A percentile compares a stretch with the other conserved stretches of the same genome.
Conservation (phyloP, 2,329 filamentous ascomycete genomes). For the Corinectria fuckeliana region DNA sequence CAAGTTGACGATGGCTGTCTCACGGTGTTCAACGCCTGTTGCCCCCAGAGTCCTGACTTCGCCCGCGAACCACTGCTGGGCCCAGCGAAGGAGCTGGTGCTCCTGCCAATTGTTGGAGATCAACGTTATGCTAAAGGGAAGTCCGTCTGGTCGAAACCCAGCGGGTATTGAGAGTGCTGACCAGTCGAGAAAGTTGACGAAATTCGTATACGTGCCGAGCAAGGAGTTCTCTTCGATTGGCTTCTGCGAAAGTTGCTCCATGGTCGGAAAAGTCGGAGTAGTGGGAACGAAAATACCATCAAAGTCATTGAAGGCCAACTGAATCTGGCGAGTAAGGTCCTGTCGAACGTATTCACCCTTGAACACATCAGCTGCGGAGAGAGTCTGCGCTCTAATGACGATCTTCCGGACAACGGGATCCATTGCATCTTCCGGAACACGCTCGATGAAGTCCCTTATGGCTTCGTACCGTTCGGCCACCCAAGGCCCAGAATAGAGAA, state of each 20-base stretch:
- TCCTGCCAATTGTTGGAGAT: conserved; percentile 47
- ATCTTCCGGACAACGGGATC: conserved; percentile 46
- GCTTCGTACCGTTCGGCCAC: conserved; percentile 63
- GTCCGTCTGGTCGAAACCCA: conserved; percentile 45
- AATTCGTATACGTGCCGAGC: conserved; percentile 64
- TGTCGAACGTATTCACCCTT: conserved; percentile 46
- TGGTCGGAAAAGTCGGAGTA: conserved; percentile 57
- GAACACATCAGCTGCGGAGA: conserved; percentile 55
- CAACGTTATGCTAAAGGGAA: conserved; percentile 48
- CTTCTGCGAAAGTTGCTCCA: conserved; percentile 56
- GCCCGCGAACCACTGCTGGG: conserved; percentile 38
- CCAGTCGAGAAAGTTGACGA: conserved; percentile 66
- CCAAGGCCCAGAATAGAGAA: conserved; percentile 64
- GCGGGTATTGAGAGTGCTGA: conserved; percentile 61
- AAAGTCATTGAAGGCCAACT: conserved; percentile 48
- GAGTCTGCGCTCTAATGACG: conserved; percentile 46
- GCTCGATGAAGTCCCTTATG: conserved; percentile 54
- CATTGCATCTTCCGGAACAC: conserved; percentile 37
- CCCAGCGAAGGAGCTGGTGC: conserved; percentile 37
- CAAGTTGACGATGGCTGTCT: background rate
- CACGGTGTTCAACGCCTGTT: conserved; percentile 26
- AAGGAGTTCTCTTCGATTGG: conserved; percentile 61
- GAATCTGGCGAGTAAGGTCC: conserved; percentile 49
- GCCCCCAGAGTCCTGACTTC: conserved; percentile 37
- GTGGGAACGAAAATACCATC: conserved; percentile 64